Conservation (phyloP, 805 yeast species). For the Naumovozyma baii region DNA sequence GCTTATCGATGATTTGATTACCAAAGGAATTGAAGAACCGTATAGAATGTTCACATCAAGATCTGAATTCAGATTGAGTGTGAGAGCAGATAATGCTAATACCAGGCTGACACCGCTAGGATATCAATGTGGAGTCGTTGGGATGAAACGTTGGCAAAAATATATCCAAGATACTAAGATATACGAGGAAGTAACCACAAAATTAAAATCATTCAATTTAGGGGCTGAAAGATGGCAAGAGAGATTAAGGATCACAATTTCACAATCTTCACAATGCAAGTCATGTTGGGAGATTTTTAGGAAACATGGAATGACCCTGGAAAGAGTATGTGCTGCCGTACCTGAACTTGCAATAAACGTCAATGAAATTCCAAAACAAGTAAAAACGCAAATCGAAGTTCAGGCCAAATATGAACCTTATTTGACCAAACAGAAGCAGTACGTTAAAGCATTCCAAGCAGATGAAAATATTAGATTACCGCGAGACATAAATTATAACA, state of each 20-base stretch:
- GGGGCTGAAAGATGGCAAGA: slow-evolving; percentile 60
- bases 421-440: slow-evolving; percentile 59
- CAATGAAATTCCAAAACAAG: slow-evolving; percentile 33
- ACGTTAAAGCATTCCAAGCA: slow-evolving; percentile 66
- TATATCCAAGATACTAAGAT: slow-evolving; percentile 36
- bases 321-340: slow-evolving; percentile 22
- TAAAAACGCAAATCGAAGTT: slow-evolving; percentile 54
- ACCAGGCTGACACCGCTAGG: slow-evolving; percentile 68
- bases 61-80: slow-evolving; percentile 83
- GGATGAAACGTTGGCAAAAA: slow-evolving; percentile 45
- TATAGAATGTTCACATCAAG: slow-evolving; percentile 97
- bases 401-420: slow-evolving; percentile 81
- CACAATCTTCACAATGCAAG: slow-evolving; percentile 44
- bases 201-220: slow-evolving; percentile 36
- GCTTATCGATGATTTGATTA: slow-evolving; percentile 82
- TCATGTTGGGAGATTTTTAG: slow-evolving; percentile 67
- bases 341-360: slow-evolving; percentile 31
- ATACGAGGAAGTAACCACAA: slow-evolving; percentile 37
- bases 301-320: slow-evolving; percentile 37
- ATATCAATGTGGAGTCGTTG: slow-evolving; percentile 52
- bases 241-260: slow-evolving; percentile 37
- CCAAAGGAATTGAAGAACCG: slow-evolving; percentile 95
- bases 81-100: slow-evolving; percentile 93
- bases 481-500: slow-evolving; percentile 47
- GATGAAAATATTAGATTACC: slow-evolving; percentile 79